These are phyloP conservation scores for Gymnopilus dilepis DNA, from an alignment of 768 basidiomycete species.

Conservation along the genomic window DNA sequence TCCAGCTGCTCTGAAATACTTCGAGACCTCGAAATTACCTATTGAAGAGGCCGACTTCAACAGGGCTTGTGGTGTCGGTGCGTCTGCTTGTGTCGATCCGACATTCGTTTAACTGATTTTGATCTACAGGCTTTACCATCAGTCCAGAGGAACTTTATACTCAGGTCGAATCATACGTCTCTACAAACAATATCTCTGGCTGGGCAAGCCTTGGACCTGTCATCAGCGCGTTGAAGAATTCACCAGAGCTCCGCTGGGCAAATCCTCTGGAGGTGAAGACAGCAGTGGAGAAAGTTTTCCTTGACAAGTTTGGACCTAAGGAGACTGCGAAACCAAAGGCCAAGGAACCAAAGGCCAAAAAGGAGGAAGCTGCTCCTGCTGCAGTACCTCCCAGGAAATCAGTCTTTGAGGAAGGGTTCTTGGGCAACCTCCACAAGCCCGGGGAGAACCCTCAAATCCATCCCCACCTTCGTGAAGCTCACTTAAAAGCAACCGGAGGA, in stretches of 20 bases:
- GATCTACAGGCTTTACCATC: conserved; percentile 73
- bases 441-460: conserved; percentile 92
- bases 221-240: conserved; percentile 65
- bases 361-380: conserved; percentile 34
- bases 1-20: conserved; percentile 77
- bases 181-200: conserved; percentile 58
- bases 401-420: conserved; percentile 94
- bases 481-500: conserved; percentile 80
- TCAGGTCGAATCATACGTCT: conserved; percentile 62
- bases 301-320: conserved; percentile 74
- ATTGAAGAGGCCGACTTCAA: conserved; percentile 76
- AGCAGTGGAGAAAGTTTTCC: conserved; percentile 72
- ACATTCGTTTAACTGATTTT: background rate
- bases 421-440: conserved; percentile 89
- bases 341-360: conserved; percentile 56
- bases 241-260: conserved; percentile 79
- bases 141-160: conserved; percentile 64
- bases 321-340: conserved; percentile 66
- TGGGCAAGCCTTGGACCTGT: conserved; percentile 79
- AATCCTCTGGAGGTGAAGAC: conserved; percentile 85
- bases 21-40: conserved; percentile 63
- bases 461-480: conserved; percentile 76
- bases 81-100: conserved; percentile 38
- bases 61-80: conserved; percentile 86
- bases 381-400: conserved; percentile 52